These are phyloP conservation scores for Selenicereus undatus DNA, from an alignment of 148 eudicot genomes.

Conservation along the genomic window DNA sequence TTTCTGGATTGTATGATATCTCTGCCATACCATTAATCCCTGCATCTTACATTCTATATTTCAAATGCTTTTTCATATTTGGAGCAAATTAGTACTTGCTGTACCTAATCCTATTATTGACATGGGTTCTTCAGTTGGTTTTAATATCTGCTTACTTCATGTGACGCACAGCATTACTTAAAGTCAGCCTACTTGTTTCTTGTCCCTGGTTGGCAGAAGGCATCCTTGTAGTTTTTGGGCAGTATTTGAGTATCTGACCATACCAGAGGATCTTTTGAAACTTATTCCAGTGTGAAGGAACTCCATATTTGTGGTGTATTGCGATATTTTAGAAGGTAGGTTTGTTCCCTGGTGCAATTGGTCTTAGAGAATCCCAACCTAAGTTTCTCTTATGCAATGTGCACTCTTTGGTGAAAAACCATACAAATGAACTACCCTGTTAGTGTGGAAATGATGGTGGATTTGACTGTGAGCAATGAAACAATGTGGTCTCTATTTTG, in stretches of 20 bases:
- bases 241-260: not conserved
- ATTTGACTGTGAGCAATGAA: not conserved
- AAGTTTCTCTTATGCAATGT: not conserved
- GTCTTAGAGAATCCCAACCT: not conserved
- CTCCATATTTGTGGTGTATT: not conserved
- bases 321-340: not conserved
- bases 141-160: not conserved
- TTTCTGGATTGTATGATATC: not conserved
- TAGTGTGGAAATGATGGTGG: not conserved
- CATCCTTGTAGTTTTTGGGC: not conserved
- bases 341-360: not conserved
- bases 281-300: not conserved
- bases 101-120: not conserved
- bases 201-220: not conserved
- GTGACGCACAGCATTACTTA: too few species aligned
- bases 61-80: not conserved
- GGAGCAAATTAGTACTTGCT: not conserved
- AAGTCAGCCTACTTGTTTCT: constrained; percentile 2
- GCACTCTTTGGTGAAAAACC: not conserved
- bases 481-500: not conserved
- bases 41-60: not conserved
- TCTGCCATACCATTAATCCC: not conserved
- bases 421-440: too few species aligned
- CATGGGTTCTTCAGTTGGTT: not conserved
- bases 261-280: not conserved